Conservation (phyloP, 2,329 filamentous ascomycete genomes). For the Fusarium multiceps region DNA sequence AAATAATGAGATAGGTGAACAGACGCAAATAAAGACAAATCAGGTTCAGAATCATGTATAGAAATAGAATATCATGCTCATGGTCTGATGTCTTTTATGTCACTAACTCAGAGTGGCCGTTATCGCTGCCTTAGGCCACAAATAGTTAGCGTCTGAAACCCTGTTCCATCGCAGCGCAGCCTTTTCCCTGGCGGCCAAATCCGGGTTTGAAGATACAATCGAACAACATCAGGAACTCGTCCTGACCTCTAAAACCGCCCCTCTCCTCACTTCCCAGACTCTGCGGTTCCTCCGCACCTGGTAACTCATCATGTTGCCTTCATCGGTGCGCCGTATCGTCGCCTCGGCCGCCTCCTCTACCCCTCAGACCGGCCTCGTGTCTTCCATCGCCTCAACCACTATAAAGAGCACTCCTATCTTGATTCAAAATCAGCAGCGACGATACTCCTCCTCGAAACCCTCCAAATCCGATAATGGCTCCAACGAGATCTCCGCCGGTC, state of each 20-base stretch:
- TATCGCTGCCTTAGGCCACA: slow-evolving; percentile 54
- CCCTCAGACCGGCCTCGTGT: slow-evolving; percentile 58
- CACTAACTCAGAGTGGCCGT: slow-evolving; percentile 21
- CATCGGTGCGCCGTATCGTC: slow-evolving; percentile 67
- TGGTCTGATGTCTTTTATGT: slow-evolving; percentile 4
- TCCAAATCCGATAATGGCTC: slow-evolving; percentile 69
- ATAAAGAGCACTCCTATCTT: slow-evolving; percentile 55
- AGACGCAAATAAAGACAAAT: no score
- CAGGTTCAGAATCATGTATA: not conserved
- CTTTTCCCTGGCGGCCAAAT: slow-evolving; percentile 54
- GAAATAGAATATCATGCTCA: not conserved
- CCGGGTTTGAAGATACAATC: slow-evolving; percentile 51
- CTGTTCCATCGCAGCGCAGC: slow-evolving; percentile 45
- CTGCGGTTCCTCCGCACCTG: slow-evolving; percentile 39
- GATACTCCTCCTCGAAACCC: slow-evolving; percentile 72
- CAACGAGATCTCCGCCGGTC: slow-evolving; percentile 61
- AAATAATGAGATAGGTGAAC: no score
- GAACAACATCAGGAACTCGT: slow-evolving; percentile 50
- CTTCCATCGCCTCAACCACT: slow-evolving; percentile 56
- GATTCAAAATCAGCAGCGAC: slow-evolving; percentile 61
- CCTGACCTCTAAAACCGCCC: slow-evolving; percentile 42
- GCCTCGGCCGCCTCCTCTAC: slow-evolving; percentile 59
- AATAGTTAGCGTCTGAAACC: slow-evolving; percentile 45
- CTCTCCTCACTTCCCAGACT: slow-evolving; percentile 32
- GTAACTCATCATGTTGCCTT: slow-evolving; percentile 62